These are phyloP conservation scores for Dorcoceras hygrometricum DNA, from an alignment of 257 asterid species.

Conservation along the genomic window DNA sequence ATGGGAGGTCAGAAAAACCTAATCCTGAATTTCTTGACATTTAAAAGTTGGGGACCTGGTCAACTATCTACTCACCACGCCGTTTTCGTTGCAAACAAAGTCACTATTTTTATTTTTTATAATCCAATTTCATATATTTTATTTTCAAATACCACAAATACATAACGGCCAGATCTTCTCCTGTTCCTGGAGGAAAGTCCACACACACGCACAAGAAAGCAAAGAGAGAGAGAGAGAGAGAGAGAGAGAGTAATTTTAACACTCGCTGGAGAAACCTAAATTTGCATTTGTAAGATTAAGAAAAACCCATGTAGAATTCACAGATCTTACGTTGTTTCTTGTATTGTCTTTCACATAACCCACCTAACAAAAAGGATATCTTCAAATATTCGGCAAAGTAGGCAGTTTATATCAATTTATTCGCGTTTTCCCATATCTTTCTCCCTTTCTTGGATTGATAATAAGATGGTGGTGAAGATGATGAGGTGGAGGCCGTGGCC, in stretches of 20 bases:
- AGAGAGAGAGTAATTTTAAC: too few species aligned
- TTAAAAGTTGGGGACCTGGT: not conserved
- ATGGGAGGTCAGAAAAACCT: not conserved
- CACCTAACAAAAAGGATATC: not conserved
- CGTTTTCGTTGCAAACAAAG: not conserved
- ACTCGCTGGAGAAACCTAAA: not conserved
- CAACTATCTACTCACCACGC: not conserved
- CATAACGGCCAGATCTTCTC: not conserved
- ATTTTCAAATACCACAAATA: not conserved
- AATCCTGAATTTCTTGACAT: not conserved
- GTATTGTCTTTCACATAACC: not conserved
- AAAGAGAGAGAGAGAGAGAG: not conserved
- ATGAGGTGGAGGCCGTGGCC: slow-evolving; percentile 99
- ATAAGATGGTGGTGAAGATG: slow-evolving; percentile 80
- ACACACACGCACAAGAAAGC: too few species aligned
- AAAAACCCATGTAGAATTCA: not conserved
- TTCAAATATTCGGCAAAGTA: not conserved
- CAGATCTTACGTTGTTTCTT: not conserved
- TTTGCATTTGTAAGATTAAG: not conserved
- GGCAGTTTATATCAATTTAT: not conserved
- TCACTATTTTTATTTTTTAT: not conserved
- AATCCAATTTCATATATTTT: not conserved
- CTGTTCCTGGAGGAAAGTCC: not conserved
- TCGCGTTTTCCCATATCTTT: slow-evolving; percentile 7
- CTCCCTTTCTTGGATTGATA: not conserved